Percentiles rank a stretch among this genome's conserved stretches.
These are phyloP conservation scores for Leptodontidium sp. DNA, from an alignment of 2,329 filamentous ascomycete genomes.

Conservation along the genomic window DNA sequence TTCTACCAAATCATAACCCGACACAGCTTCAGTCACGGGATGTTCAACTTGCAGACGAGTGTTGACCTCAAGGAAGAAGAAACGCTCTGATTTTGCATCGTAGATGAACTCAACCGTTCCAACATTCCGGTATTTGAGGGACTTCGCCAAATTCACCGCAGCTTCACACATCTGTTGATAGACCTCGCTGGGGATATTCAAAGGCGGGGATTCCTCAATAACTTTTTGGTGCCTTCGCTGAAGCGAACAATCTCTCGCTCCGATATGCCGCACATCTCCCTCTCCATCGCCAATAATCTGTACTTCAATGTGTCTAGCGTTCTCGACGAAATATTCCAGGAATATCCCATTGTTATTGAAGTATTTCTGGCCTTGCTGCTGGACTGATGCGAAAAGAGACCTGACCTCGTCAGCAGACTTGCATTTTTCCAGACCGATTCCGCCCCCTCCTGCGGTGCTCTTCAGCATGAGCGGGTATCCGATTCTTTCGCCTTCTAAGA, in stretches of 20 bases:
- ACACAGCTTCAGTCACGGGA: slow-evolving; percentile 17
- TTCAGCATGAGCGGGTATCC: slow-evolving; percentile 60
- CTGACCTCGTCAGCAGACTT: slow-evolving; percentile 51
- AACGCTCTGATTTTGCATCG: slow-evolving; percentile 8
- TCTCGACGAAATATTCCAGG: slow-evolving; percentile 54
- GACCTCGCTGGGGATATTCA: slow-evolving; percentile 6
- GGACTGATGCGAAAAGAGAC: slow-evolving; percentile 53
- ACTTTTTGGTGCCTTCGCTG: slow-evolving; percentile 60
- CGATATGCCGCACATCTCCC: slow-evolving; percentile 49
- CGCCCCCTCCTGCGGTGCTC: slow-evolving; percentile 66
- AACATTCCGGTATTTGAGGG: slow-evolving; percentile 16
- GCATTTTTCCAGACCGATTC: slow-evolving; percentile 62
- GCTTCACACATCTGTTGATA: slow-evolving; percentile 12
- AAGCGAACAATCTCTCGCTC: slow-evolving; percentile 58
- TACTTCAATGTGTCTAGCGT: slow-evolving; percentile 56
- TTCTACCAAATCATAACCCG: slow-evolving; percentile 20
- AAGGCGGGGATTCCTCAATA: slow-evolving; percentile 54
- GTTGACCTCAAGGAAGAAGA: slow-evolving; percentile 25
- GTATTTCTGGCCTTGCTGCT: slow-evolving; percentile 16
- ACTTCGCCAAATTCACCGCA: slow-evolving; percentile 17
- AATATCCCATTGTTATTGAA: slow-evolving; percentile 45
- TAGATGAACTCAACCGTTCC: slow-evolving; percentile 27
- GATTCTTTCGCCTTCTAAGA: slow-evolving; percentile 43
- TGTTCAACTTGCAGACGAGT: slow-evolving; percentile 25
- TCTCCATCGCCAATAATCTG: slow-evolving; percentile 56